Base-by-base conservation (phyloP, 2,329 filamentous ascomycete genomes). In the Bipolaris bicolor region DNA sequence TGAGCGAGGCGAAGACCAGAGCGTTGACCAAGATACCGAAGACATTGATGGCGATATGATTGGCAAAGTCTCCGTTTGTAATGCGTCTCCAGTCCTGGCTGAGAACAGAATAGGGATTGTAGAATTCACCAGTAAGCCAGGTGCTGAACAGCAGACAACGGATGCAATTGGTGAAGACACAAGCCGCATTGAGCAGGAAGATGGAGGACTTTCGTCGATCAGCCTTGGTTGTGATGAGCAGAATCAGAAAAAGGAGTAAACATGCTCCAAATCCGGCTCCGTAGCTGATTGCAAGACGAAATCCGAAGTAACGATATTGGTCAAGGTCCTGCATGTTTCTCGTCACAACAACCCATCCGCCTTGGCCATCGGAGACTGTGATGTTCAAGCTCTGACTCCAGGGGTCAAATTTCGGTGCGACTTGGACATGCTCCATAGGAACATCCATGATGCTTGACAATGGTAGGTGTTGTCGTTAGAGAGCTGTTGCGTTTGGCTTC, bases 221-320 rank as follows among this genome's bases (percentile, higher is more conserved):
- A 0, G 80, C 73, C 18, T 85, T 85, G 0, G 90, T 92, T 73
- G 93, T 82, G 56, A 88, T 77, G 10, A 92, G 77, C 2, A 93
- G 78, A 29, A 90, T 80, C 41, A 89, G 64, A 16, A 93, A 79
- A 68, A 92, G 84, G 58, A 89, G 77, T 55, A 88, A 62, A 45
- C 84, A 86, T 22, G 89, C 86, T 29, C 91, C 91, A 49, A 92
- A 81, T 72, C 94, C 90, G 16, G 83, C 78, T 50, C 85, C 88
- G 71, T 88, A 91, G 76, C 87, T 88, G 79, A 90, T 86, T 70
- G 76, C 80, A 34, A 81, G 70, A 7, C 77, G 76, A 55, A 80
- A 73, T 57, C 79, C 79, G 69, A 83, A 83, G 56, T 78, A 72
- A 52, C 81, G 73, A 48, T 79, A 80, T 3, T 60, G 52, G 63